These are phyloP conservation scores for Neurospora hispaniola DNA, from an alignment of 495 filamentous ascomycete genomes.

Conservation along the genomic window DNA sequence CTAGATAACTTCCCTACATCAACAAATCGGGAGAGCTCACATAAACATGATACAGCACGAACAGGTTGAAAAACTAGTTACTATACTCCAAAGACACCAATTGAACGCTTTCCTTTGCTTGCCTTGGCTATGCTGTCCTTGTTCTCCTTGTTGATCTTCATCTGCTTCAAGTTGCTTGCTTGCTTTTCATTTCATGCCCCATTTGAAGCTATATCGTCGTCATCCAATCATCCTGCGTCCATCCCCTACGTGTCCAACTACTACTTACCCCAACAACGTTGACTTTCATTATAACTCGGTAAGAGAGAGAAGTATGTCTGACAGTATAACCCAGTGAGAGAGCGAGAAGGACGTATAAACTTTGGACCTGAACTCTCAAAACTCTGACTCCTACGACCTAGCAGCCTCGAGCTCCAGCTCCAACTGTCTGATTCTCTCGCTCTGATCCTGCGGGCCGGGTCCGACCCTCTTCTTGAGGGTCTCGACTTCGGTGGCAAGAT, in stretches of 20 bases:
- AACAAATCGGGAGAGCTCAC: background rate
- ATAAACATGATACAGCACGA: background rate
- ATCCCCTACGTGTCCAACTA: background rate
- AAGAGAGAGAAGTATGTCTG: background rate
- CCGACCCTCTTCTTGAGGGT: conserved; percentile 54
- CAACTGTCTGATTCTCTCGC: conserved; percentile 56
- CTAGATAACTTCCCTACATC: background rate
- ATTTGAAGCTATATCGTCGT: conserved; percentile 2
- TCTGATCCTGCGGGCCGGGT: conserved; percentile 48
- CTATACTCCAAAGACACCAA: background rate
- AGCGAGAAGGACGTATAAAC: no score
- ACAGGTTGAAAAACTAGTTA: background rate
- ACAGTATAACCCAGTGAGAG: background rate
- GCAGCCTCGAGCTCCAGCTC: conserved; percentile 56
- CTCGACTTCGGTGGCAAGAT: conserved; percentile 58
- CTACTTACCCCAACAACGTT: background rate
- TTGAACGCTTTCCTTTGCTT: background rate
- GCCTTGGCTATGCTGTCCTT: background rate
- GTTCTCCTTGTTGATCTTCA: background rate
- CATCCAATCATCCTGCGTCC: background rate
- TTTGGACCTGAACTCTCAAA: background rate
- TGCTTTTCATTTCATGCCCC: background rate
- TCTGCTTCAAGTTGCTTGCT: background rate
- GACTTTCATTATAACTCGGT: background rate
- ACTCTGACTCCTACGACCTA: conserved; percentile 20